Conservation (phyloP, 2,329 filamentous ascomycete species). For the Rugonectria rugulosa region DNA sequence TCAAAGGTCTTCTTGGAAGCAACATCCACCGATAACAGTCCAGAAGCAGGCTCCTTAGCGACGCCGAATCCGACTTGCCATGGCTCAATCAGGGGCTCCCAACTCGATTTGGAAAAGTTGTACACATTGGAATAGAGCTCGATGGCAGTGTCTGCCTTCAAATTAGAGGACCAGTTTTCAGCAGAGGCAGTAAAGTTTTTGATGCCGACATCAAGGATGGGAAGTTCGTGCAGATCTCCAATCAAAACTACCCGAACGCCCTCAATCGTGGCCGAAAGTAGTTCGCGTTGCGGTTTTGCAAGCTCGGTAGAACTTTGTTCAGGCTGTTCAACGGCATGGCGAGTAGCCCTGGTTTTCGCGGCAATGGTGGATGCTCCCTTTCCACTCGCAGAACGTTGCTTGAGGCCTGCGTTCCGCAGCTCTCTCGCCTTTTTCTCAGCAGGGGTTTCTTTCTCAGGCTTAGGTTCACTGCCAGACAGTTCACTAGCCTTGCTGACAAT, state of each 20-base stretch:
- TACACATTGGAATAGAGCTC: constrained; percentile 97
- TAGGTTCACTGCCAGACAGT: constrained; percentile 73
- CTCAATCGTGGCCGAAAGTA: constrained; percentile 84
- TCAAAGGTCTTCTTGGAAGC: constrained; percentile 92
- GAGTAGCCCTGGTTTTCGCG: constrained; percentile 46
- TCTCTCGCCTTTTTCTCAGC: constrained; percentile 66
- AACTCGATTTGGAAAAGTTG: constrained; percentile 98
- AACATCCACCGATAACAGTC: constrained; percentile 82
- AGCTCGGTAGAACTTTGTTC: constrained; percentile 23
- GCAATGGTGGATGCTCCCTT: constrained; percentile 61
- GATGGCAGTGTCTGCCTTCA: constrained; percentile 88
- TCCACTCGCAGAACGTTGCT: constrained; percentile 64
- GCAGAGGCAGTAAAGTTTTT: constrained; percentile 88
- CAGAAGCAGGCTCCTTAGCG: constrained; percentile 76
- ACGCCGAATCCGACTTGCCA: constrained; percentile 96
- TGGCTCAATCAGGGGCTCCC: constrained; percentile 95
- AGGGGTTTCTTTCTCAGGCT: constrained; percentile 44
- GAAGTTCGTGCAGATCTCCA: constrained; percentile 93
- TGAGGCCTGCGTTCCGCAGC: constrained; percentile 57
- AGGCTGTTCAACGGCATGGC: constrained; percentile 39
- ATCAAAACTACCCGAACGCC: constrained; percentile 93
- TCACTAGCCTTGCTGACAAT: constrained; percentile 92
- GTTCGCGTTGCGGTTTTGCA: constrained; percentile 61
- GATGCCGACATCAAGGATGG: constrained; percentile 91
- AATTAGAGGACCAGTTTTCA: constrained; percentile 87